Evolutionary conservation across 176 grass and related monocot genomes (phyloP).

Genomic region (Hyparrhenia diplandra): DNA sequence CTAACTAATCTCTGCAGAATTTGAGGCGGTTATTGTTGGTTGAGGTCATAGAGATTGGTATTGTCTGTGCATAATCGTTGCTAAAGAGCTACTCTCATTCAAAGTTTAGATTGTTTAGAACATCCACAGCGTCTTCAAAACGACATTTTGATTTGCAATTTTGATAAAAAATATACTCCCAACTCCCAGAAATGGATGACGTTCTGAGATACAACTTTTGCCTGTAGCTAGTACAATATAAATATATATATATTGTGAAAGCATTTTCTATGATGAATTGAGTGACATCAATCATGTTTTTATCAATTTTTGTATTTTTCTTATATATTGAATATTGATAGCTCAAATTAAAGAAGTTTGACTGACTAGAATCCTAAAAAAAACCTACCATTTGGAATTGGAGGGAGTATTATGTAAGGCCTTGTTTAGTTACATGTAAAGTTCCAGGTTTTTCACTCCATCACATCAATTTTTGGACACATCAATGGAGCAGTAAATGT

Average conservation of each 20-base stretch:
- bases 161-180: background rate
- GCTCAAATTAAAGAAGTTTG: background rate
- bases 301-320: background rate
- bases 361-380: background rate
- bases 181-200: background rate
- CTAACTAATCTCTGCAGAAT: background rate
- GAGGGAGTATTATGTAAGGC: background rate
- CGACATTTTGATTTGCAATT: background rate
- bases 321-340: no score
- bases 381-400: background rate
- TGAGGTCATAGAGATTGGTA: background rate
- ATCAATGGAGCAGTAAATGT: no score
- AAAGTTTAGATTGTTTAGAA: background rate
- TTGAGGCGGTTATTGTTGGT: background rate
- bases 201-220: background rate
- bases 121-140: background rate
- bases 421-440: no score
- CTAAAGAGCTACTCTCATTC: background rate
- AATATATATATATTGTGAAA: no score
- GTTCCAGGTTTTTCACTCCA: no score
- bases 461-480: no score
- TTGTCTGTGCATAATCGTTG: background rate
- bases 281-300: background rate
- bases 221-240: background rate
- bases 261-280: background rate